Evolutionary conservation across 1,139 yeast genomes (phyloP), one percentile per base, ranked within the genome.

Genomic region (Geotrichum fermentans): DNA sequence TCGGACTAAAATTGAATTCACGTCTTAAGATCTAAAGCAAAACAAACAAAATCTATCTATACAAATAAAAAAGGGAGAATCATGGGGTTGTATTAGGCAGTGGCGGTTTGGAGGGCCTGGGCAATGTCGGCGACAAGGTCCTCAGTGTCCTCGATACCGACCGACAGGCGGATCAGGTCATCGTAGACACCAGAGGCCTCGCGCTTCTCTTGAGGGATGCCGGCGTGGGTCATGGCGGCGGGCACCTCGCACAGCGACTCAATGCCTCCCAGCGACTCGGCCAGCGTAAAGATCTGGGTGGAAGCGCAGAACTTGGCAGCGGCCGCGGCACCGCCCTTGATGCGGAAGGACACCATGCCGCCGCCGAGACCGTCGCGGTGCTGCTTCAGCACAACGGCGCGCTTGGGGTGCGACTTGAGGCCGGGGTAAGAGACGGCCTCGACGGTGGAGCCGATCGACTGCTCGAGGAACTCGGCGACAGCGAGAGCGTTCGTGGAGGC

Each of bases 161-260:
- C 92, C 55, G 88, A 80, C 54, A 87, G 73, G 74, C 96, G 81
- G 60, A 87, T 75, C 68, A 88, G 76, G 70, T 86, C 89, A 61
- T 87, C 95, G 61, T 63, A 83, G 43, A 88, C 94, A 57, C 95
- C 95, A 52, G 82, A 78, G 46, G 80, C 77, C 69, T 84, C 94
- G 70, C 96, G 81, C 62, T 80, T 82, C 50, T 73, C 87, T 68
- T 77, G 75, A 63, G 95, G 90, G 68, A 88, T 86, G 65, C 95
- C 95, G 51, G 94, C 94, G 63, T 87, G 96, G 59, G 96, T 87
- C 95, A 87, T 87, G 50, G 82, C 80, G 51, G 96, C 95, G 47
- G 96, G 96, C 46, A 87, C 92, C 70, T 87, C 95, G 57, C 85
- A 72, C 65, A 87, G 75, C 21, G 92, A 82, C 72, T 88, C 96